These are phyloP conservation scores for Phytophthora agathidicida DNA, from an alignment of 352 stramenopile genomes.

Conservation along the genomic window DNA sequence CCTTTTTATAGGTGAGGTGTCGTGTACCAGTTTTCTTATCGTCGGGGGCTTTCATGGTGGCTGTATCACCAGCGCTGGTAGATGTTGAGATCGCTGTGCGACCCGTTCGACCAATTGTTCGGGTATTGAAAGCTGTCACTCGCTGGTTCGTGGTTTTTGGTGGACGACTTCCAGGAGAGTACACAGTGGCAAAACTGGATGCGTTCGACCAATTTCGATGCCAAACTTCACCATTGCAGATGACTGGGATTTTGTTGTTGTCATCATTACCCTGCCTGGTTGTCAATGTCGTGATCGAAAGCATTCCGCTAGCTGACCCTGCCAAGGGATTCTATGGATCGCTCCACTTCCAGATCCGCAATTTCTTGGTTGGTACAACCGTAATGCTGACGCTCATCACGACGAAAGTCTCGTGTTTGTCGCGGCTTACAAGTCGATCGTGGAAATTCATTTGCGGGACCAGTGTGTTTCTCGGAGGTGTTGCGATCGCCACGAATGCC, in stretches of 20 bases:
- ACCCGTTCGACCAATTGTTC: not conserved
- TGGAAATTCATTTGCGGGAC: slow-evolving; percentile 9
- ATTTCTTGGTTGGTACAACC: slow-evolving; percentile 20
- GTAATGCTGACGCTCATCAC: slow-evolving; percentile 13
- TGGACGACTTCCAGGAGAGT: slow-evolving; percentile 29
- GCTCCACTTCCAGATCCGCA: slow-evolving; percentile 29
- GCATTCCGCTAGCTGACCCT: slow-evolving; percentile 29
- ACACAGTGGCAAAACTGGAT: slow-evolving; percentile 42
- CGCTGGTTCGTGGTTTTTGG: not conserved
- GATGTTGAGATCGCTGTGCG: not conserved
- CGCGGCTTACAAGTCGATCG: slow-evolving; percentile 10
- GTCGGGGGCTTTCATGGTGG: slow-evolving; percentile 9
- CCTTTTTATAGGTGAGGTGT: not conserved
- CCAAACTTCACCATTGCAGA: not conserved
- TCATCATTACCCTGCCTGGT: slow-evolving; percentile 19
- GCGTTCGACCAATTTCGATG: slow-evolving; percentile 27
- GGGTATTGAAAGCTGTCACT: not conserved
- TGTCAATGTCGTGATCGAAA: slow-evolving; percentile 29
- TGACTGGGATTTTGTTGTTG: slow-evolving; percentile 12
- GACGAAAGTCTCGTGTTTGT: slow-evolving; percentile 28
- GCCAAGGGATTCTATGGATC: slow-evolving; percentile 14
- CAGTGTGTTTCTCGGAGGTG: slow-evolving; percentile 2
- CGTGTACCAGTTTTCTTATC: too few relatives aligned
- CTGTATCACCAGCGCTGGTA: slow-evolving; percentile 1
- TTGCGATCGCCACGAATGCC: slow-evolving; percentile 22